These are phyloP conservation scores for Trametes sanguinea DNA, from an alignment of 768 basidiomycete genomes.

Conservation along the genomic window DNA sequence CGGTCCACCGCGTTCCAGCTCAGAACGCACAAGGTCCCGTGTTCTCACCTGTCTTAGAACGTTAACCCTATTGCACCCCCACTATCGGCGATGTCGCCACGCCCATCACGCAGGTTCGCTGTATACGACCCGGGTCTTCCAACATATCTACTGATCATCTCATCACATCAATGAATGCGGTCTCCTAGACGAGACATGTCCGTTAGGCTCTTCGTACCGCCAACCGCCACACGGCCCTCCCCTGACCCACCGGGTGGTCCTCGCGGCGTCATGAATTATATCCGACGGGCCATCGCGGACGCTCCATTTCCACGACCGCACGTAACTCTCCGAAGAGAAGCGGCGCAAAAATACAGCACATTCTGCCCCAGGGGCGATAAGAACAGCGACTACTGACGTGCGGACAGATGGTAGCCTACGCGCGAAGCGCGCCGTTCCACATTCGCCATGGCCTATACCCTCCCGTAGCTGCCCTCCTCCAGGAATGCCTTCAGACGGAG, in stretches of 20 bases:
- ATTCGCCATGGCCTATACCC: slow-evolving; percentile 37
- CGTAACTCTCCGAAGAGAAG: slow-evolving; percentile 19
- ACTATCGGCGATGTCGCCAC: slow-evolving; percentile 17
- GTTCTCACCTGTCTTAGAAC: slow-evolving; percentile 18
- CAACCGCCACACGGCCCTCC: slow-evolving; percentile 1
- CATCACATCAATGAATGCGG: slow-evolving; percentile 13
- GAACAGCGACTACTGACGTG: slow-evolving; percentile 17
- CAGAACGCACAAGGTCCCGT: slow-evolving; percentile 13
- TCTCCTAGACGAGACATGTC: slow-evolving; percentile 11
- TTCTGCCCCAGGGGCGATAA: slow-evolving; percentile 12
- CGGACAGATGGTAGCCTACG: slow-evolving; percentile 16
- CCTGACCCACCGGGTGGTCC: slow-evolving; percentile 4
- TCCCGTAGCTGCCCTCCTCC: slow-evolving; percentile 57
- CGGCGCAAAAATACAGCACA: slow-evolving; percentile 3
- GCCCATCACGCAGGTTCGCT: slow-evolving; percentile 5
- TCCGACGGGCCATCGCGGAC: slow-evolving; percentile 13
- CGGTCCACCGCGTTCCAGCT: slow-evolving; percentile 15
- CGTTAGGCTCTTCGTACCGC: slow-evolving; percentile 14
- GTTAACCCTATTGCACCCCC: slow-evolving; percentile 20
- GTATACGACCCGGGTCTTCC: not conserved
- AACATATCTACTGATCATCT: slow-evolving; percentile 18
- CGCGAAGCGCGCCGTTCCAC: not conserved
- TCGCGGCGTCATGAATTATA: slow-evolving; percentile 23
- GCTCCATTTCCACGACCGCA: slow-evolving; percentile 2
- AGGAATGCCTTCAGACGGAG: slow-evolving; percentile 53